Evolutionary conservation across 2,329 filamentous ascomycete species (phyloP), one percentile per base, ranked within the genome.

Genomic region (Ophiobolus disseminans): DNA sequence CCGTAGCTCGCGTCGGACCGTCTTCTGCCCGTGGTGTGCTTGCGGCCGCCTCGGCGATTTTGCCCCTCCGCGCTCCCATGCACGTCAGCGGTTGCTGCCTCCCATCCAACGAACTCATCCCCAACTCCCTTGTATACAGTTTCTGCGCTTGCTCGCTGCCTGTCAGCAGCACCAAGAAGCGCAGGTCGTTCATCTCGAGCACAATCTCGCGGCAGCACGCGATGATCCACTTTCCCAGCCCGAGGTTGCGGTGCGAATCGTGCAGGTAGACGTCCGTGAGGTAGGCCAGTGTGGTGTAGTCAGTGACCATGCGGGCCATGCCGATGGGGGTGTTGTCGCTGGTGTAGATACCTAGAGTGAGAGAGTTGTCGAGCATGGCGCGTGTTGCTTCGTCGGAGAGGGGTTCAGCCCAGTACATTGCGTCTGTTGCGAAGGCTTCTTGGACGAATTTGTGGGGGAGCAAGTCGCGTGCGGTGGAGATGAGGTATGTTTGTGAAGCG

Each of bases 241-340:
- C 86, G 8, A 78, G 75, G 4, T 82, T 79, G 63, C 87, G 85
- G 60, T 84, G 82, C 30, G 80, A 77, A 0, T 81, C 76, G 2
- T 83, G 67, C 17, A 90, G 76, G 67, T 87, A 90, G 16, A 89
- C 83, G 62, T 90, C 87, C 20, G 86, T 87, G 30, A 88, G 72
- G 60, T 88, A 91, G 25, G 82, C 85, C 58, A 89, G 84, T 0
- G 86, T 87, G 37, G 84, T 79, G 60, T 82, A 81, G 70, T 91
- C 88, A 7, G 87, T 91, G 41, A 90, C 75, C n/a, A 88, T 69
- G 25, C 88, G 78, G 1, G 80, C 81, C 46, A 86, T 78, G 0
- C 85, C 85, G 39, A 88, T 75, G 58, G 79, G 74, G n/a, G 69
- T 65, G 11, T 45, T 32, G 7, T 49, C 45, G 26, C 57, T 6